phyloP scores from a whole-genome alignment of 2,329 filamentous ascomycete genomes.

The Stagonosporopsis vannaccii region DNA sequence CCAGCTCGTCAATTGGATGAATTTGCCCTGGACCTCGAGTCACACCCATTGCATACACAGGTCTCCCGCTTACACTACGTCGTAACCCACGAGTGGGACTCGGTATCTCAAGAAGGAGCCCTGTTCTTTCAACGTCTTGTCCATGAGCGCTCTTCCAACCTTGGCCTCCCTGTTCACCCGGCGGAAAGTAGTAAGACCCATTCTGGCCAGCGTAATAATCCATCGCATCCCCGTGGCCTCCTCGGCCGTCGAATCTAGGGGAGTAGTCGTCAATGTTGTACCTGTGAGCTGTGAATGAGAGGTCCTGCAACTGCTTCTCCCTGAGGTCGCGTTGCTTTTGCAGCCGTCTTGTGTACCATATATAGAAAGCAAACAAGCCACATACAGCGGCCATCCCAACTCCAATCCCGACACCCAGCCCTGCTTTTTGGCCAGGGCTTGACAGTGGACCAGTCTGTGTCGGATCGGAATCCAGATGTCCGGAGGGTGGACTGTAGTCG shows the following conservation, averaged over 20 bases:
- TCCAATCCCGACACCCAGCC: constrained; percentile 54
- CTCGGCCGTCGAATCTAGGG: constrained; percentile 44
- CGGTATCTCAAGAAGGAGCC: constrained; percentile 56
- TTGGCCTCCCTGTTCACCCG: constrained; percentile 30
- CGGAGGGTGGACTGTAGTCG: constrained; percentile 61
- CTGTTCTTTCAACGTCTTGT: constrained; percentile 55
- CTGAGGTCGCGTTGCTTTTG: constrained; percentile 53
- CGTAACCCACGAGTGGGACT: constrained; percentile 58
- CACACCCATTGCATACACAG: constrained; percentile 58
- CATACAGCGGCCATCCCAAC: constrained; percentile 54
- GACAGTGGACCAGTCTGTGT: constrained; percentile 46
- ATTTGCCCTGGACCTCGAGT: constrained; percentile 62
- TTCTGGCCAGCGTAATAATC: constrained; percentile 39
- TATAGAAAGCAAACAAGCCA: constrained; percentile 53
- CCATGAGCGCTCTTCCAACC: constrained; percentile 42
- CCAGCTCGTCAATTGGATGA: constrained; percentile 68
- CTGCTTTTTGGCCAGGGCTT: constrained; percentile 55
- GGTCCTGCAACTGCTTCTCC: constrained; percentile 63
- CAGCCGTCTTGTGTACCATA: constrained; percentile 55
- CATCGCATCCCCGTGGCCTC: constrained; percentile 51
- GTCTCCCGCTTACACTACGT: constrained; percentile 48
- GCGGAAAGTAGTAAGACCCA: constrained; percentile 38
- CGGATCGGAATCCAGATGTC: constrained; percentile 20
- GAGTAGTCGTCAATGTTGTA: constrained; percentile 50
- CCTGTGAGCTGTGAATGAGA: constrained; percentile 60